phyloP scores from a whole-genome alignment of 441 rosid species.

The Eutrema salsugineum region DNA sequence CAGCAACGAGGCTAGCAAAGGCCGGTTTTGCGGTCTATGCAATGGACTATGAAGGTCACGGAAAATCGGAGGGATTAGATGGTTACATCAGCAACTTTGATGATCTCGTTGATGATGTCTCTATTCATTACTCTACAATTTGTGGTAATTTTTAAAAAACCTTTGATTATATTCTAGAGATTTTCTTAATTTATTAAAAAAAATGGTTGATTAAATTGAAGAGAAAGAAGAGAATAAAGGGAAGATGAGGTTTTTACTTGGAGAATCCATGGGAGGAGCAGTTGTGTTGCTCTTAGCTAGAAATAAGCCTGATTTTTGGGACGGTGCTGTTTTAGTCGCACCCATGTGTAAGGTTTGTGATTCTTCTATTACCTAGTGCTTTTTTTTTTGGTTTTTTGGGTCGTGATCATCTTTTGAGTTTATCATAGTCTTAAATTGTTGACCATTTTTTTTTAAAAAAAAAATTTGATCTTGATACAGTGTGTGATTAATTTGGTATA shows the following conservation, averaged over 20 bases:
- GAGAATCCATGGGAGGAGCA: constrained; percentile 99
- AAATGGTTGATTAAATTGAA: constrained; percentile 15
- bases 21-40: constrained; percentile 81
- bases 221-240: constrained; percentile 55
- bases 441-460: too few relatives aligned
- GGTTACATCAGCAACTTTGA: constrained; percentile 55
- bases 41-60: constrained; percentile 93
- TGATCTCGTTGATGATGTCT: constrained; percentile 65
- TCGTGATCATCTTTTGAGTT: too few relatives aligned
- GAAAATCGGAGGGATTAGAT: constrained; percentile 67
- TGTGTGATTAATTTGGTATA: too few relatives aligned
- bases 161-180: not conserved
- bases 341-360: constrained; percentile 92
- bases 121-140: constrained; percentile 46
- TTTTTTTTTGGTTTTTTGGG: not conserved
- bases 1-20: constrained; percentile 63
- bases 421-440: too few relatives aligned
- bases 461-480: too few relatives aligned
- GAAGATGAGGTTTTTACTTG: constrained; percentile 75
- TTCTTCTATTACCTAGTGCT: not conserved
- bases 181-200: not conserved
- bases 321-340: constrained; percentile 82
- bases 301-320: constrained; percentile 70
- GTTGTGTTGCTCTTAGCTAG: constrained; percentile 60
- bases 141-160: constrained; percentile 40